These are phyloP conservation scores for Malassezia psittaci DNA, from an alignment of 1,284 basidiomycete species.

Conservation along the genomic window DNA sequence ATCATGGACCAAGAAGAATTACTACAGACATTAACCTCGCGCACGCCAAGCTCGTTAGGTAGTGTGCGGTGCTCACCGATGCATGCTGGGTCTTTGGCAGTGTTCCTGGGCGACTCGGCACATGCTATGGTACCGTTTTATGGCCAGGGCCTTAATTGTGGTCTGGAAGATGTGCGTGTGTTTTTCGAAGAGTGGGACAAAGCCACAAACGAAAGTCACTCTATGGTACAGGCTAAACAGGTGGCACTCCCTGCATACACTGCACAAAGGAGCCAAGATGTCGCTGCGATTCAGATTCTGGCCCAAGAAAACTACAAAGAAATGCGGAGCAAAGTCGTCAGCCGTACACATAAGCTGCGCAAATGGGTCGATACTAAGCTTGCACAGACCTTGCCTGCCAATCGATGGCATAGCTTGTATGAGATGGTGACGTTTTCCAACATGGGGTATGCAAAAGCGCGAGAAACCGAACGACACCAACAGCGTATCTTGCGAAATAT, in stretches of 20 bases:
- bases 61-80: constrained; percentile 82
- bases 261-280: constrained; percentile 68
- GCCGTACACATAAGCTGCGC: constrained; percentile 66
- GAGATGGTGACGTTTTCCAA: constrained; percentile 97
- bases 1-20: constrained; percentile 71
- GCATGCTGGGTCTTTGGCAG: constrained; percentile 74
- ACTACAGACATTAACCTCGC: constrained; percentile 64
- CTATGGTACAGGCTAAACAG: constrained; percentile 18
- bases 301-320: constrained; percentile 92
- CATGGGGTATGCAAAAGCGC: constrained; percentile 70
- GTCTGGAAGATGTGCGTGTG: constrained; percentile 89
- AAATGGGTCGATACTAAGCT: constrained; percentile 62
- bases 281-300: constrained; percentile 77
- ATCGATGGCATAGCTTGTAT: constrained; percentile 83
- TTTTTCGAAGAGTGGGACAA: constrained; percentile 63
- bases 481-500: constrained; percentile 18
- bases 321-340: constrained; percentile 86
- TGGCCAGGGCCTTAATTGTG: constrained; percentile 91
- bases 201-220: background rate
- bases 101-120: constrained; percentile 85
- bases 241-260: constrained; percentile 68
- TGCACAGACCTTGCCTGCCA: constrained; percentile 59
- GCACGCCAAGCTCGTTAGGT: constrained; percentile 79
- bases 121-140: constrained; percentile 98
- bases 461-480: constrained; percentile 59